phyloP scores from a whole-genome alignment of 2,329 filamentous ascomycete genomes.

The Colletotrichum sp. region DNA sequence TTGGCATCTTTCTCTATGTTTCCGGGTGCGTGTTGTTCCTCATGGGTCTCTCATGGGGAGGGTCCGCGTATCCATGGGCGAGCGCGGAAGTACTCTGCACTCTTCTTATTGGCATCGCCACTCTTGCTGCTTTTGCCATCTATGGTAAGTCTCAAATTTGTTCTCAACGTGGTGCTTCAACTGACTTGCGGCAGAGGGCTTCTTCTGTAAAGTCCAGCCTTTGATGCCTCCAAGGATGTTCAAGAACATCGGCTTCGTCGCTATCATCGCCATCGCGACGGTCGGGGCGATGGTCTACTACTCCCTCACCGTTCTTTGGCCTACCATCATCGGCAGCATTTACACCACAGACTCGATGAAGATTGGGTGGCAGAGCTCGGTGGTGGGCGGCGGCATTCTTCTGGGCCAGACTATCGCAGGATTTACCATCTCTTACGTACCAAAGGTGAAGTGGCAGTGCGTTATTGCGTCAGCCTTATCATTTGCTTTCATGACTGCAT shows the following conservation, averaged over 20 bases:
- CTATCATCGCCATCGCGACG: constrained; percentile 41
- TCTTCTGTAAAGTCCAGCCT: constrained; percentile 32
- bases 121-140: not conserved
- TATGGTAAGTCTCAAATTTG: not conserved
- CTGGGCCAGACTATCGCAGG: constrained; percentile 43
- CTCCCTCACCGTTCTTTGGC: constrained; percentile 48
- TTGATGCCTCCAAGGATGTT: constrained; percentile 49
- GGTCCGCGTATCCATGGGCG: not conserved
- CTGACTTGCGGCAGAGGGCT: constrained; percentile 19
- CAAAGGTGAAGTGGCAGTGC: constrained; percentile 38
- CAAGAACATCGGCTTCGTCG: constrained; percentile 41
- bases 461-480: constrained; percentile 33
- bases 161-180: not conserved
- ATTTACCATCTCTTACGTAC: constrained; percentile 38
- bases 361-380: constrained; percentile 45
- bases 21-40: constrained; percentile 37
- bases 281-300: constrained; percentile 51
- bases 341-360: constrained; percentile 41
- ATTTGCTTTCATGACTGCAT: constrained; percentile 37
- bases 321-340: constrained; percentile 44
- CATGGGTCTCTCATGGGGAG: not conserved
- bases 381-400: constrained; percentile 46
- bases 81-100: constrained; percentile 34
- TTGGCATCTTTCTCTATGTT: constrained; percentile 48
- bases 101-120: not conserved